Evolutionary conservation across 192 early-diverging fungal genomes (phyloP), one percentile per base, ranked within the genome.

Genomic region (Podila clonocystis): DNA sequence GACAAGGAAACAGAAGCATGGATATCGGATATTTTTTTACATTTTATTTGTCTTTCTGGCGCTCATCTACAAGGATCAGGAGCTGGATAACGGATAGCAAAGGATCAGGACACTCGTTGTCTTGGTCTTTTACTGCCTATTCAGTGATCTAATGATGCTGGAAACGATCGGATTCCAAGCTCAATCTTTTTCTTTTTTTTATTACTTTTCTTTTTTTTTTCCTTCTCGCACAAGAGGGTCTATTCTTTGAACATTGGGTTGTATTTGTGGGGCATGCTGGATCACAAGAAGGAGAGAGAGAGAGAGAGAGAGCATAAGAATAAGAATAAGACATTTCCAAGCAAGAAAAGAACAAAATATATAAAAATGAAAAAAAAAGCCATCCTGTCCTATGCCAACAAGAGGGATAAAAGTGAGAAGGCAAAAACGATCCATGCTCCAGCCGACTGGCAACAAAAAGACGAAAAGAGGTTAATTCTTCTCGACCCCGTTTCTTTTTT

Each of bases 281-380:
- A 63, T n/a, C 17, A 63, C 24, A 36, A 41, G n/a, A 34, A 52
- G 50, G 33, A 33, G 5, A 33, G 31, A 48, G 30, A 13, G 33
- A 33, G 5, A 33, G 31, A 48, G 30, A 13, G 50, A 55, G 11
- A 63, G 24, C 20, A 73, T 58, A 55, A 73, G 22, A 34, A 73
- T 64, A 45, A 50, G 24, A 65, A 13, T 17, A 7, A 73, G 52
- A 26, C 20, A 24, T 55, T 26, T 26, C 9, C n/a, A 24, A 55
- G 26, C 20, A 55, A 26, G 24, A 26, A 55, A 55, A 55, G 52
- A 55, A 55, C 20, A 26, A 55, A 26, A 55, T 24, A 55, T 9
- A 26, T 24, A 55, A 55, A 55, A 55, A 55, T 9, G n/a, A 55
- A 55, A 55, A 55, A 52, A n/a, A 55, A 55, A 55, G 52, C 24